These are phyloP conservation scores for Lentinula aciculospora DNA, from an alignment of 768 basidiomycete species.

Conservation along the genomic window DNA sequence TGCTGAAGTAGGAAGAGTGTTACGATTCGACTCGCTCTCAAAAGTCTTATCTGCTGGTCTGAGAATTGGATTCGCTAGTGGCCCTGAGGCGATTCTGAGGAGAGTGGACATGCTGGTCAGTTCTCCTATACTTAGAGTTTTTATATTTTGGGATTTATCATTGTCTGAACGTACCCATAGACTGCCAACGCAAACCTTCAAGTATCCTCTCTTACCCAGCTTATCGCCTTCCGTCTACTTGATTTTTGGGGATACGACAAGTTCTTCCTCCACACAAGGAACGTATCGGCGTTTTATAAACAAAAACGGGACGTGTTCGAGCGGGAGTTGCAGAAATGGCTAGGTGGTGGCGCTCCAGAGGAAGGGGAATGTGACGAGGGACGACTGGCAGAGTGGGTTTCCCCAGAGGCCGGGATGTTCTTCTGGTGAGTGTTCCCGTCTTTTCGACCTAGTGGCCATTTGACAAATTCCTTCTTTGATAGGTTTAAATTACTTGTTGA, in stretches of 20 bases:
- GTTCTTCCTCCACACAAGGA: constrained; percentile 61
- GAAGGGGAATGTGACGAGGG: constrained; percentile 18
- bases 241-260: constrained; percentile 73
- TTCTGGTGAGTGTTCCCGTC: constrained; percentile 66
- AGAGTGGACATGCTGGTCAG: constrained; percentile 69
- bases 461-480: neutral
- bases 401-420: constrained; percentile 84
- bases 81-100: constrained; percentile 60
- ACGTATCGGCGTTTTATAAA: constrained; percentile 71
- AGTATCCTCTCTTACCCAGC: constrained; percentile 57
- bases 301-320: constrained; percentile 76
- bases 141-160: neutral
- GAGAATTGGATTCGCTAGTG: constrained; percentile 77
- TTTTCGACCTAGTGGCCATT: constrained; percentile 8
- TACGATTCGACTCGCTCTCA: constrained; percentile 87
- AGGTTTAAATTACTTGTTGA: constrained; percentile 68
- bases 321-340: constrained; percentile 64
- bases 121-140: constrained; percentile 3
- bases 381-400: constrained; percentile 59
- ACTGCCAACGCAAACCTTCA: constrained; percentile 67
- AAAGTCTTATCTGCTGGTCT: constrained; percentile 78
- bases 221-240: constrained; percentile 52
- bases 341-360: constrained; percentile 25
- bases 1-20: constrained; percentile 62
- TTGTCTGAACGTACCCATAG: no score